Evolutionary conservation across 2,329 filamentous ascomycete species (phyloP).

Genomic region (Ampelomyces quisqualis): DNA sequence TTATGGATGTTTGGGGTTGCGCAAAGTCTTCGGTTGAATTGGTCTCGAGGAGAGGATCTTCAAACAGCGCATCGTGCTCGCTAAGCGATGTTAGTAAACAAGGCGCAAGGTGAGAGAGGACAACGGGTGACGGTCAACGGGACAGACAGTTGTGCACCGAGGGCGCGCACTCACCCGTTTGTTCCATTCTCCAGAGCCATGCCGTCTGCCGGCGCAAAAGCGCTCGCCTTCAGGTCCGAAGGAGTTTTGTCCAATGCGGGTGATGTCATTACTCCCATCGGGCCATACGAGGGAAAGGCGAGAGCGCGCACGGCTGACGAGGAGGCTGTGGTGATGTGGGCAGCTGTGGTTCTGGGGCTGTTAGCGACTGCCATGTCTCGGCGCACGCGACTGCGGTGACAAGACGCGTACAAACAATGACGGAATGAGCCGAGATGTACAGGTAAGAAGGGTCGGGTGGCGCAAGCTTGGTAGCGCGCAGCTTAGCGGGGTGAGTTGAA

Average conservation of each 20-base stretch:
- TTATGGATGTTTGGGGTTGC: constrained; percentile 29
- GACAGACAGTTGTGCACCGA: constrained; percentile 2
- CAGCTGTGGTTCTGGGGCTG: constrained; percentile 12
- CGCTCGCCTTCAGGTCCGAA: constrained; percentile 55
- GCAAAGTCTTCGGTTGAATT: constrained; percentile 20
- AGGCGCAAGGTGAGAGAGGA: constrained; percentile 11
- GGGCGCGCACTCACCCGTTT: constrained; percentile 58
- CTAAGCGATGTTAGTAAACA: constrained; percentile 27
- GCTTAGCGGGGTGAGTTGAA: constrained; percentile 13
- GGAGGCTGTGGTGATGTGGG: constrained; percentile 10
- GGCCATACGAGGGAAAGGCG: constrained; percentile 36
- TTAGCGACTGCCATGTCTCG: constrained; percentile 17
- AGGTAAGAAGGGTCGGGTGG: constrained; percentile 8
- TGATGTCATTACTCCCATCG: constrained; percentile 46
- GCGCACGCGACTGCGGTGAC: constrained; percentile 20
- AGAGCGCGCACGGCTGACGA: constrained; percentile 26
- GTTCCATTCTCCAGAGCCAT: constrained; percentile 57
- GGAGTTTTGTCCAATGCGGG: constrained; percentile 39
- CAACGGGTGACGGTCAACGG: background rate
- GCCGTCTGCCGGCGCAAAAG: constrained; percentile 49
- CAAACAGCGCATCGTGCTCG: constrained; percentile 40
- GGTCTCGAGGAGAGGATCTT: constrained; percentile 29
- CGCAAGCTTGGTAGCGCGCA: constrained; percentile 15
- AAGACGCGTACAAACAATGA: constrained; percentile 17
- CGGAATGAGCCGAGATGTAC: background rate